Percentiles rank a stretch among this genome's conserved stretches.
These are phyloP conservation scores for Dothistroma pini DNA, from an alignment of 2,329 filamentous ascomycete species.

Conservation along the genomic window DNA sequence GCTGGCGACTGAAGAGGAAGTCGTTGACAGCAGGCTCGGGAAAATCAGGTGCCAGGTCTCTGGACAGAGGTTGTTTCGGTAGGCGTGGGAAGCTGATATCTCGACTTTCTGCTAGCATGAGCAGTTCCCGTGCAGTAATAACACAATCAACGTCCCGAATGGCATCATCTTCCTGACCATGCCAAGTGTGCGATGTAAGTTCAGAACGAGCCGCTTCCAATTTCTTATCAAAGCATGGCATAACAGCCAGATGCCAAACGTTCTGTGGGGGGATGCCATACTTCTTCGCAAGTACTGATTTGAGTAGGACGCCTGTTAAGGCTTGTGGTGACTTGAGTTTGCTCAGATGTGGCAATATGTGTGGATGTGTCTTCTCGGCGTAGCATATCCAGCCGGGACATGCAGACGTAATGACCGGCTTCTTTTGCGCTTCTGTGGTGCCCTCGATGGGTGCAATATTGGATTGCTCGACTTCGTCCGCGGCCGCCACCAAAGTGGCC, in stretches of 20 bases:
- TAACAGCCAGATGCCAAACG: constrained; percentile 93
- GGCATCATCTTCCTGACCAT: constrained; percentile 43
- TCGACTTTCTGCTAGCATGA: constrained; percentile 81
- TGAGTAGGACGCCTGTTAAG: constrained; percentile 82
- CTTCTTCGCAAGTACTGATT: constrained; percentile 72
- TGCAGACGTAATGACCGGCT: constrained; percentile 76
- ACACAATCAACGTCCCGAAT: constrained; percentile 95
- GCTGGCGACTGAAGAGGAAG: constrained; percentile 69
- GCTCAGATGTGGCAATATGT: constrained; percentile 87
- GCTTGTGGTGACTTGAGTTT: constrained; percentile 92
- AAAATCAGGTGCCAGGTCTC: constrained; percentile 55
- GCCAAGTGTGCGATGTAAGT: constrained; percentile 58
- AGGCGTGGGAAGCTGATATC: constrained; percentile 72
- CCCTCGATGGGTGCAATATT: constrained; percentile 40
- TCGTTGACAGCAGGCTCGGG: constrained; percentile 66
- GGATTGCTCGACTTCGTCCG: constrained; percentile 45
- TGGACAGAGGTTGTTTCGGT: constrained; percentile 54
- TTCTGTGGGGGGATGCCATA: constrained; percentile 69
- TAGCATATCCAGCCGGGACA: constrained; percentile 99
- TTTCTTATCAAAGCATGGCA: constrained; percentile 99
- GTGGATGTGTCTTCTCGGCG: constrained; percentile 94
- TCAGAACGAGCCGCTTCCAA: constrained; percentile 92
- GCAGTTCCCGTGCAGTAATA: constrained; percentile 90
- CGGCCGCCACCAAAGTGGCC: constrained; percentile 66
- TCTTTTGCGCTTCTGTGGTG: constrained; percentile 43